Evolutionary conservation across 331 rosid genomes (phyloP), one percentile per base, ranked within the genome.

Genomic region (Quercus lobata): DNA sequence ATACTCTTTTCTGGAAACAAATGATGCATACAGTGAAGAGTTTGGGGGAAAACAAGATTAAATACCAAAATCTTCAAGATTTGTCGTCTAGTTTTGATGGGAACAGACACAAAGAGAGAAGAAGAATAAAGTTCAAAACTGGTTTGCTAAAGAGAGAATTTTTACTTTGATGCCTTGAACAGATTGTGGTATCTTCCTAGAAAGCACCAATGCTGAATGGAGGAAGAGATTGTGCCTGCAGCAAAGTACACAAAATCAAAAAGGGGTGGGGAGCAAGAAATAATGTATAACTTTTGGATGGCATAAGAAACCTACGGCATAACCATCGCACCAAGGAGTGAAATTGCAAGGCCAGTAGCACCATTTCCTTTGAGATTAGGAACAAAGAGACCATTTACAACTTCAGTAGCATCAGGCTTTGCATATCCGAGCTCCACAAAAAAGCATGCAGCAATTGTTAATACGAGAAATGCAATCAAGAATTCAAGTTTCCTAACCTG

Each of bases 241-340:
- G 69, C 66, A 80, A 14, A 78, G 75, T 71, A 54, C 24, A 84
- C 56, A 74, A 81, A 78, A 77, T 74, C 12, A 49, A 49, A 10
- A 49, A 49, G 3, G 54, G 54, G 54, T 11, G 54, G 54, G 54
- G 54, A 3, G 54, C 54, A 14, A 49, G 24, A 32, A 72, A 70
- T 17, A 27, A 60, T 66, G 7, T 21, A 15, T 29, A 78, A 83
- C 61, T 65, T 65, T 69, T 32, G 30, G n/a, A 83, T 71, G 74
- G 41, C 46, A 72, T 18, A 55, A 78, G 69, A 79, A 80, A 93
- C 98, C 4, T 89, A 96, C 98, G 98, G 98, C 99, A 96, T 96
- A 89, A 96, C 99, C 99, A 96, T 93, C 76, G 98, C 99, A 60
- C 99, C 99, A 4, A 96, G 98, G 71, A 96, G 98, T 55, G 99